phyloP scores from a whole-genome alignment of 495 filamentous ascomycete genomes.

The Glarea lozoyensis region DNA sequence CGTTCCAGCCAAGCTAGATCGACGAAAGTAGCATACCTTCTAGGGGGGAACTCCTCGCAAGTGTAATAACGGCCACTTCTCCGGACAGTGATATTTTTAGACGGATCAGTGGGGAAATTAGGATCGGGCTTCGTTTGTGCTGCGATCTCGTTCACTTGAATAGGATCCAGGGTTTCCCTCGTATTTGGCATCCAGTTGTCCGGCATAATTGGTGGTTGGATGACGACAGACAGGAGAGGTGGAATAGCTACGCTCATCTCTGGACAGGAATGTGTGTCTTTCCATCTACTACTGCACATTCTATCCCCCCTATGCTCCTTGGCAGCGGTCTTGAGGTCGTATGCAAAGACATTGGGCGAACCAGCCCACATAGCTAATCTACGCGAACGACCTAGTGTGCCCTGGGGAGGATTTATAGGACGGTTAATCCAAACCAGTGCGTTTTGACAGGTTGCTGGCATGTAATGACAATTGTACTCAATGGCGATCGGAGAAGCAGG shows the following conservation, averaged over 20 bases:
- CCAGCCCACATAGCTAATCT: background rate
- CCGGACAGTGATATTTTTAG: background rate
- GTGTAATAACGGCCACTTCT: background rate
- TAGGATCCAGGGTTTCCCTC: background rate
- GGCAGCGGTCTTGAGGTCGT: background rate
- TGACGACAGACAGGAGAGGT: too few relatives aligned
- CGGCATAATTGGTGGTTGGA: background rate
- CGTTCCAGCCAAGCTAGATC: too few relatives aligned
- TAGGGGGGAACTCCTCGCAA: background rate
- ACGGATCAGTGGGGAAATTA: background rate
- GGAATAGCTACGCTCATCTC: too few relatives aligned
- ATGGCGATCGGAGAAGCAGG: background rate
- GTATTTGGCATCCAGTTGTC: background rate
- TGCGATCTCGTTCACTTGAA: background rate
- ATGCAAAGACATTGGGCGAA: background rate
- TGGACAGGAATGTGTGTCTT: background rate
- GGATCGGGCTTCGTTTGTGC: background rate
- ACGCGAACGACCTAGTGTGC: background rate
- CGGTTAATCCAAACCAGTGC: background rate
- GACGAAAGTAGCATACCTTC: too few relatives aligned
- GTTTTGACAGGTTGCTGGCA: background rate
- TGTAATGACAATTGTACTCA: background rate
- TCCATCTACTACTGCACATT: background rate
- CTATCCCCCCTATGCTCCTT: background rate
- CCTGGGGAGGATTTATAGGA: too few relatives aligned